Conservation (phyloP, 1,139 yeast species). For the Saccharomyces hybrid region DNA sequence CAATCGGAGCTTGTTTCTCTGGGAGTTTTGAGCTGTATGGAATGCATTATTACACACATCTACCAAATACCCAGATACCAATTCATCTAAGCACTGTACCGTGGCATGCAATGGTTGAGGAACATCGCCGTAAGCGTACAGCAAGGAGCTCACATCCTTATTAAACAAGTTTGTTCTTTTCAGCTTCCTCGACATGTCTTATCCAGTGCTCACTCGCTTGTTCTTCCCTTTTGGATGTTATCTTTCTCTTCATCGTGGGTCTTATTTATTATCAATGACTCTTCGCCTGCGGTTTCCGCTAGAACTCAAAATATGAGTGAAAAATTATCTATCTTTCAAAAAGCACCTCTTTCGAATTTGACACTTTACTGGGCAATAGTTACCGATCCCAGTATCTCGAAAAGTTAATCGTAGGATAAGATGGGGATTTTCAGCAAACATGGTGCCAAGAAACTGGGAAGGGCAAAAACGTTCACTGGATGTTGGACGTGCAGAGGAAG, state of each 20-base stretch:
- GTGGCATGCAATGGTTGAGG: slow-evolving; percentile 72
- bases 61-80: slow-evolving; percentile 64
- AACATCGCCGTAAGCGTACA: slow-evolving; percentile 84
- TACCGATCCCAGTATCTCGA: neutral
- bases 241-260: neutral
- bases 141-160: slow-evolving; percentile 61
- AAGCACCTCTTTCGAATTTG: neutral
- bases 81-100: slow-evolving; percentile 72
- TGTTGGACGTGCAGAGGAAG: slow-evolving; percentile 59
- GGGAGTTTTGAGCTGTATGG: slow-evolving; percentile 48
- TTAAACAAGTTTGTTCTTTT: slow-evolving; percentile 44
- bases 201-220: neutral
- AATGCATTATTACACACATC: slow-evolving; percentile 48
- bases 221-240: neutral
- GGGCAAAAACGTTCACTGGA: slow-evolving; percentile 46
- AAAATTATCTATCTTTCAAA: neutral
- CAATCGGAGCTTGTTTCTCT: slow-evolving; percentile 68
- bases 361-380: neutral
- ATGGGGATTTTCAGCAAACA: slow-evolving; percentile 3
- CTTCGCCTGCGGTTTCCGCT: slow-evolving; percentile 1
- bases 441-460: slow-evolving; percentile 6
- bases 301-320: neutral
- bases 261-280: neutral
- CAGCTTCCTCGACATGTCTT: slow-evolving; percentile 28
- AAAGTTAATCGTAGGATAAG: neutral